Conservation (phyloP, 2,329 filamentous ascomycete species). For the Stromatinia cepivora region DNA sequence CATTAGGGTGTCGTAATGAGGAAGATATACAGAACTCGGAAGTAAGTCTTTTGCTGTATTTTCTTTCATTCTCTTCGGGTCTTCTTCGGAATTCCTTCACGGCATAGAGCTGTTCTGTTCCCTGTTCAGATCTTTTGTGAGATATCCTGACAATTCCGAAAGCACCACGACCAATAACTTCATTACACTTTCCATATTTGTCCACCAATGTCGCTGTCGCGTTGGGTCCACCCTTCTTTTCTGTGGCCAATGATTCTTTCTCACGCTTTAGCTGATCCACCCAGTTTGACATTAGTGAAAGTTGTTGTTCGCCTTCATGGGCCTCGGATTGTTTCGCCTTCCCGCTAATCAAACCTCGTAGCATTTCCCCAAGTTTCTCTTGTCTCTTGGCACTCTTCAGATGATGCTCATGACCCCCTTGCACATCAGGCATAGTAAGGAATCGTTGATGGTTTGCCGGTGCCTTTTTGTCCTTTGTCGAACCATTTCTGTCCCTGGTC, state of each 20-base stretch:
- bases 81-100: constrained; percentile 97
- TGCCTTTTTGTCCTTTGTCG: constrained; percentile 38
- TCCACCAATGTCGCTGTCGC: constrained; percentile 80
- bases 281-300: constrained; percentile 94
- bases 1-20: constrained; percentile 92
- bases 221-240: constrained; percentile 75
- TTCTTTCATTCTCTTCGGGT: constrained; percentile 92
- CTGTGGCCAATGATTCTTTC: constrained; percentile 71
- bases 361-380: constrained; percentile 91
- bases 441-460: constrained; percentile 48
- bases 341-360: constrained; percentile 77
- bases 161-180: constrained; percentile 91
- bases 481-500: constrained; percentile 32
- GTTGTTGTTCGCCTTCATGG: constrained; percentile 68
- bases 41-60: constrained; percentile 95
- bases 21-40: constrained; percentile 99
- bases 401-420: constrained; percentile 80
- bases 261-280: constrained; percentile 90
- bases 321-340: constrained; percentile 73
- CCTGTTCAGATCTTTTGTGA: constrained; percentile 86
- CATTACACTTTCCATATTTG: constrained; percentile 98
- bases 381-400: constrained; percentile 88
- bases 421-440: constrained; percentile 49
- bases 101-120: constrained; percentile 87
- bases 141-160: constrained; percentile 98